Base-by-base conservation (phyloP, 1,284 basidiomycete genomes). In the Puccinia coronata region DNA sequence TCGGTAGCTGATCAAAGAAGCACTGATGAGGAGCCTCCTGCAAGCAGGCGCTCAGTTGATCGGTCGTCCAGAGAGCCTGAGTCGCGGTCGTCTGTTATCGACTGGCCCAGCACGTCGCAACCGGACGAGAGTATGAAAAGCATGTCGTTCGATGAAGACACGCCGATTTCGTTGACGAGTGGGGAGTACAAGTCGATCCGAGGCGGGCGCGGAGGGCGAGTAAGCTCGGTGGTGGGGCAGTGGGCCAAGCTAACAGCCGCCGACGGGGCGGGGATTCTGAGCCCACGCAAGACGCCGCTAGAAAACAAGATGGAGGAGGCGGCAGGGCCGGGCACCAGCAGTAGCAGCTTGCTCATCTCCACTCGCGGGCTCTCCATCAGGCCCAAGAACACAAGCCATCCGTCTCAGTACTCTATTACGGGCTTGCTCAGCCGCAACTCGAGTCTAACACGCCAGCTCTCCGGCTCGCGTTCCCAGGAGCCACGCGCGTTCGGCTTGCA, bases 111-210 rank as follows among this genome's bases (percentile, higher is more conserved):
- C 16, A 31, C 12, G 25, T 39, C 39, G 6, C 43, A 51, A 16
- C 49, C 39, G 16, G 70, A 73, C 18, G 70, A 49, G 2, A 61
- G 43, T 28, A 14, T 34, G n/a, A 61, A 51, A 47, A 67, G 55
- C 11, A 34, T 59, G 28, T 39, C 53, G 6, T 69, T 34, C 41
- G 80, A 81, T 23, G 59, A 67, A 69, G 71, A 73, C 65, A 28
- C 18, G 49, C 78, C 78, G 67, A 80, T 80, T 20, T 53, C n/a
- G n/a, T 25, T 80, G 53, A 80, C 78, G 20, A 61, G 20, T 20
- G 61, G 53, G 12, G 78, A 80, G 55, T 70, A 70, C 41, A 51
- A 72, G 47, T 80, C 78, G n/a, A 80, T 80, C 36, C 34, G 78
- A 72, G 78, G 67, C 43, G 67, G 67, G 5, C 49, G 78, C 16